A percentile compares a stretch with the other conserved stretches of the same genome.
Conservation (phyloP, 2,329 filamentous ascomycete species). For the Penicillium sp. region DNA sequence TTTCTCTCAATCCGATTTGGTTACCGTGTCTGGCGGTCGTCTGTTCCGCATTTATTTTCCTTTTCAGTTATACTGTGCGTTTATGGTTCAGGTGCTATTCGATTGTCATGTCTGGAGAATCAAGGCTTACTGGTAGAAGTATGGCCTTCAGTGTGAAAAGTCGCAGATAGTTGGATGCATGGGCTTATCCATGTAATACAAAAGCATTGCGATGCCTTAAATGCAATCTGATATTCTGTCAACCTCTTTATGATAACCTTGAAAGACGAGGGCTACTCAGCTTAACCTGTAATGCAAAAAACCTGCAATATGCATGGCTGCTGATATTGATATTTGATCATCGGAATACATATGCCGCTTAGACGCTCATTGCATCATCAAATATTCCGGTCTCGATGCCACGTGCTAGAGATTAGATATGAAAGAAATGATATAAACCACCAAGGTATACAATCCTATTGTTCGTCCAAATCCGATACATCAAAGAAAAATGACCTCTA, state of each 20-base stretch:
- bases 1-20: slow-evolving; percentile 14
- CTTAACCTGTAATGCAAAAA: background rate
- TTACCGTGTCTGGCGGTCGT: slow-evolving; percentile 9
- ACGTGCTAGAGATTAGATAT: too few relatives aligned
- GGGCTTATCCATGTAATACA: background rate
- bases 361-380: too few relatives aligned
- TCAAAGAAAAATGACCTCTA: too few relatives aligned
- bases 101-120: slow-evolving; percentile 3
- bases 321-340: background rate
- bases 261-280: background rate
- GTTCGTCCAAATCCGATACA: too few relatives aligned
- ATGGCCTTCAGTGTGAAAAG: slow-evolving; percentile 7
- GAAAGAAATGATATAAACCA: too few relatives aligned
- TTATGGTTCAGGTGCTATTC: slow-evolving; percentile 14
- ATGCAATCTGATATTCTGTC: slow-evolving; percentile 17
- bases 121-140: background rate
- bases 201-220: background rate
- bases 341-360: too few relatives aligned
- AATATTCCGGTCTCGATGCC: too few relatives aligned
- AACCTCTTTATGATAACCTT: background rate
- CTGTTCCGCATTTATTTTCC: slow-evolving; percentile 12
- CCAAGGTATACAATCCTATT: too few relatives aligned
- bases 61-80: slow-evolving; percentile 6
- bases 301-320: background rate
- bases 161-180: background rate